Base-by-base conservation (phyloP, 2,329 filamentous ascomycete genomes). In the Helotiales sp. region DNA sequence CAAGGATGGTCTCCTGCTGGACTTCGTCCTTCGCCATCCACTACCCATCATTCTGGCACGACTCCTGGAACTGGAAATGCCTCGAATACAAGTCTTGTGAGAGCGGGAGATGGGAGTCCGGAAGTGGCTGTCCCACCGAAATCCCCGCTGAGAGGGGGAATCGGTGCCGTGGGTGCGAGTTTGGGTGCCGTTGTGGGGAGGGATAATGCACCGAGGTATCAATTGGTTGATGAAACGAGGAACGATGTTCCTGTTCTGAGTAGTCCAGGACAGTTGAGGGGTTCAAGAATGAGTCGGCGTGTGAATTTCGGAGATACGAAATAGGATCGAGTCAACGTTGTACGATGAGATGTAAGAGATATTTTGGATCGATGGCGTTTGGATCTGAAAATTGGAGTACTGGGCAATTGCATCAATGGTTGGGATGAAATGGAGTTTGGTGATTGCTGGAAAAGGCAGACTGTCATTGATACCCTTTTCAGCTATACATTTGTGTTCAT, bases 161-260 rank as follows among this genome's bases (percentile, higher is more conserved):
- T 44, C 3, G 40, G 13, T 5, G 19, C 9, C 9, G 27, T 44
- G 40, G 19, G 40, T 25, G 40, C 40, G 15, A 31, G 25, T 48
- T 19, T 48, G 27, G 29, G 46, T 31, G 46, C 46, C 7, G 29
- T 22, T 13, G 29, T 48, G n/a, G 46, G 46, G 3, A 48, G 46
- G 27, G 46, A 48, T 48, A 48, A 30, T 17, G 46, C 46, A 27
- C 46, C 46, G 25, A 48, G 46, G 27, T 48, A 48, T 31, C 46
- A 48, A 22, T 19, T 48, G 2, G 46, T 48, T 4, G 46, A 48
- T 48, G 46, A 48, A 27, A 27, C 5, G n/a, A 33, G 46, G 46
- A n/a, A 48, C 19, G 46, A 48, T 48, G 46, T 48, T 7, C 46
- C 46, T 2, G 29, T 48, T 7, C 19, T 48, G 17, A 29, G 17